These are phyloP conservation scores for Gossypium herbaceum DNA, from an alignment of 345 rosid species.

Conservation along the genomic window DNA sequence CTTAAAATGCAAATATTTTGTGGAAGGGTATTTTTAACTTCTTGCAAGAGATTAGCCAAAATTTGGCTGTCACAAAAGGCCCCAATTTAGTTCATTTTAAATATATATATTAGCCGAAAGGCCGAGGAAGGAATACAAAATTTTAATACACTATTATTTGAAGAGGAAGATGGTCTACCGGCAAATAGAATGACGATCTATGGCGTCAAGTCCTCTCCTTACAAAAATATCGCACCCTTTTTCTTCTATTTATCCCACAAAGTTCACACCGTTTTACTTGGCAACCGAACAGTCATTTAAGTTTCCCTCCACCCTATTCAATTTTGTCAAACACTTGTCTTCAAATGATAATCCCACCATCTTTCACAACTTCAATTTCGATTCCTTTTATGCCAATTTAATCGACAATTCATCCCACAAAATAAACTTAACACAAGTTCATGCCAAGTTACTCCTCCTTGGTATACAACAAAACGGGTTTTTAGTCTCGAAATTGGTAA, in stretches of 20 bases:
- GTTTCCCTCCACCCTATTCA: slow-evolving; percentile 14
- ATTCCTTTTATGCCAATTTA: slow-evolving; percentile 39
- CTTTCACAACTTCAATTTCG: slow-evolving; percentile 17
- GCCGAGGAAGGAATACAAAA: too few relatives aligned
- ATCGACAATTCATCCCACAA: slow-evolving; percentile 37
- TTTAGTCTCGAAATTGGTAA: slow-evolving; percentile 45
- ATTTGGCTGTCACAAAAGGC: too few relatives aligned
- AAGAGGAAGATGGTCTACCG: neutral
- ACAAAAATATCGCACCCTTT: neutral
- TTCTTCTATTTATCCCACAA: neutral
- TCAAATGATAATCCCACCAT: neutral
- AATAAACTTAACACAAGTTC: slow-evolving; percentile 43
- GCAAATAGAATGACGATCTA: neutral
- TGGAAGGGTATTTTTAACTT: too few relatives aligned
- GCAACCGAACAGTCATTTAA: neutral
- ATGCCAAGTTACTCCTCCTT: slow-evolving; percentile 38
- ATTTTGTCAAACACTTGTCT: slow-evolving; percentile 8
- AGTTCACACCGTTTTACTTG: neutral
- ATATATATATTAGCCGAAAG: too few relatives aligned
- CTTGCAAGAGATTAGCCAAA: too few relatives aligned
- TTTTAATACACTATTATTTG: neutral
- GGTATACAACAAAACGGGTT: slow-evolving; percentile 44
- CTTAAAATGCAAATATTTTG: too few relatives aligned
- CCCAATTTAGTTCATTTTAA: too few relatives aligned
- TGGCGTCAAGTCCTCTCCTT: neutral